Evolutionary conservation across 352 stramenopile species (phyloP), one percentile per base, ranked within the genome.

Genomic region (Globisporangium iwayamae): DNA sequence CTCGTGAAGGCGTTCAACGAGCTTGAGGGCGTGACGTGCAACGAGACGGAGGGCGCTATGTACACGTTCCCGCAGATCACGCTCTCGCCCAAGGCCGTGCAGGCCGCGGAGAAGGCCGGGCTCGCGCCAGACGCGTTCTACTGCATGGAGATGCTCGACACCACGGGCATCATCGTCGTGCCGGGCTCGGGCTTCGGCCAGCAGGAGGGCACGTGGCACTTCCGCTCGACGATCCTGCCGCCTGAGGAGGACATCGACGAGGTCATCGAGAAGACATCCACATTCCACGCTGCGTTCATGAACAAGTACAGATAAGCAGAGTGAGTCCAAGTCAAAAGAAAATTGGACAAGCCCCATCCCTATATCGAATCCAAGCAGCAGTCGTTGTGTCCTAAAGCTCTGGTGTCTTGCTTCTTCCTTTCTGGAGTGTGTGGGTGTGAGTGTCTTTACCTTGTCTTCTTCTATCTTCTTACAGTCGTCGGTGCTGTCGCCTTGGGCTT

Each of bases 191-290:
- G 98, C 25, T 99, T 99, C 79, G 96, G 91, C 28, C 97, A 99
- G 79, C 78, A 95, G 66, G 82, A 93, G 39, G 97, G 96, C 56
- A 98, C 97, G 64, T 99, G 89, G 83, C 97, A 99, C 81, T 99
- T 99, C 76, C 93, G 98, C 55, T 99, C 97, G 14, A 99, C 98
- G 45, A 99, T 99, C 66, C 75, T 99, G 65, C 97, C 97, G n/a
- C 86, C 95, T 1, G 96, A 99, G 71, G 94, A 98, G 14, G 87
- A 96, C 54, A 96, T 99, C 59, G 89, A 97, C 52, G 76, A 93
- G 65, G 96, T 99, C 66, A 96, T 99, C 48, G 83, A 97, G 69
- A 90, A 91, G 55, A 98, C 98, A 34, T 77, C 82, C 67, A 87
- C 87, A 65, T 99, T 99, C 82, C 97, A 99, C 77, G 76, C 90